Evolutionary conservation across 176 grass and related monocot genomes (phyloP), one percentile per base, ranked within the genome.

Genomic region (Saccharum spontaneum): DNA sequence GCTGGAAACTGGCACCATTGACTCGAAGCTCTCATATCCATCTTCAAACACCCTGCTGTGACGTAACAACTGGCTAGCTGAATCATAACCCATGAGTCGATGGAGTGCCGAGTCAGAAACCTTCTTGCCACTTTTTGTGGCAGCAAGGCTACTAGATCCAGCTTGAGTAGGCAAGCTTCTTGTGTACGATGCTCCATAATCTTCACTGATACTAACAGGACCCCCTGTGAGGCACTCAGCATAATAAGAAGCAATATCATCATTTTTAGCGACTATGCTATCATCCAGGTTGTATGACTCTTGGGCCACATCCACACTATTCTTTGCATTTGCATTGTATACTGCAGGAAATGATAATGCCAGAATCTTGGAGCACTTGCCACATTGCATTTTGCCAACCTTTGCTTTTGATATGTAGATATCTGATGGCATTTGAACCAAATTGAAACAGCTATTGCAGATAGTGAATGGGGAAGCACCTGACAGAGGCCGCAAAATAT

Each of bases 31-130:
- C 46, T 94, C 92, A 41, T 90, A 83, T 20, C 87, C 87, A 73
- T 79, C 82, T 46, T 91, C 92, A 57, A 82, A 75, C 37, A 84
- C 80, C 41, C 59, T 83, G 48, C 74, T 79, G 34, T 88, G 76
- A 49, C 82, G 86, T 73, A 99, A 75, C 67, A 99, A 85, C 43
- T 99, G 93, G 10, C 86, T 96, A 38, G 97, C 97, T 48, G 97
- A 99, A 85, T 90, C 87, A 84, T 99, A 99, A 45, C 97, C 97
- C 97, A 99, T 94, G 38, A 99, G 90, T 63, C 76, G 83, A 86
- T 99, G 97, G 84, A 99, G 94, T 37, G 85, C 72, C 0, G 79
- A 86, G 34, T 86, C 83, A 22, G 88, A 71, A 9, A 69, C 75
- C 63, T 95, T 85, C 67, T 84, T 82, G 45, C 82, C 50, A 72